These are phyloP conservation scores for Croton laevigatus DNA, from an alignment of 441 rosid genomes.

Conservation along the genomic window DNA sequence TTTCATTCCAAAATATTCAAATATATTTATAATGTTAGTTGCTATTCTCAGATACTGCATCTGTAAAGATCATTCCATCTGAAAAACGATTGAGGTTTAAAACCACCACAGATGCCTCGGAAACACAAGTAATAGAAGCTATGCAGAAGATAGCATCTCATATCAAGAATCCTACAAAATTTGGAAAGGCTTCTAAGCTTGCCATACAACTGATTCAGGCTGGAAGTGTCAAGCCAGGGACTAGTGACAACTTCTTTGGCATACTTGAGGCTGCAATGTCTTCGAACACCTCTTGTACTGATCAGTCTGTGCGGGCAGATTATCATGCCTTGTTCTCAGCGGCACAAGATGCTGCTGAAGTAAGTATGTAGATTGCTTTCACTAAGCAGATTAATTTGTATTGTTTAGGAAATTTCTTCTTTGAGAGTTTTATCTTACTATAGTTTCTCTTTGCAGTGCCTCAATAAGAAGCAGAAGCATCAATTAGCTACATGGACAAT, in stretches of 20 bases:
- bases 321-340: slow-evolving; percentile 77
- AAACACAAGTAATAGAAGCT: slow-evolving; percentile 73
- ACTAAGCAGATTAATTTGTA: not conserved
- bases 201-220: slow-evolving; percentile 81
- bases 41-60: slow-evolving; percentile 27
- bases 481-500: slow-evolving; percentile 61
- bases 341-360: slow-evolving; percentile 76
- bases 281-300: slow-evolving; percentile 56
- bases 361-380: slow-evolving; percentile 28
- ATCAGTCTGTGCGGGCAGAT: slow-evolving; percentile 60
- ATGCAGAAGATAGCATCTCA: slow-evolving; percentile 92
- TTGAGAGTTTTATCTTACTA: slow-evolving; percentile 20
- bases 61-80: slow-evolving; percentile 31
- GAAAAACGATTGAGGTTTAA: slow-evolving; percentile 77
- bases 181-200: slow-evolving; percentile 86
- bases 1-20: not conserved
- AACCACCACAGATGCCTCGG: slow-evolving; percentile 87
- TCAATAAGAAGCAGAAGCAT: slow-evolving; percentile 67
- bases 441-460: slow-evolving; percentile 45
- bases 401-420: not conserved
- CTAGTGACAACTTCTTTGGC: slow-evolving; percentile 61
- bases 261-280: slow-evolving; percentile 88
- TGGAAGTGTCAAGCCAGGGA: slow-evolving; percentile 84
- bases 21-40: slow-evolving; percentile 13
- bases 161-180: slow-evolving; percentile 66